These are phyloP conservation scores for Chlorella sp. DNA, from an alignment of 139 green algal species.

Conservation along the genomic window DNA sequence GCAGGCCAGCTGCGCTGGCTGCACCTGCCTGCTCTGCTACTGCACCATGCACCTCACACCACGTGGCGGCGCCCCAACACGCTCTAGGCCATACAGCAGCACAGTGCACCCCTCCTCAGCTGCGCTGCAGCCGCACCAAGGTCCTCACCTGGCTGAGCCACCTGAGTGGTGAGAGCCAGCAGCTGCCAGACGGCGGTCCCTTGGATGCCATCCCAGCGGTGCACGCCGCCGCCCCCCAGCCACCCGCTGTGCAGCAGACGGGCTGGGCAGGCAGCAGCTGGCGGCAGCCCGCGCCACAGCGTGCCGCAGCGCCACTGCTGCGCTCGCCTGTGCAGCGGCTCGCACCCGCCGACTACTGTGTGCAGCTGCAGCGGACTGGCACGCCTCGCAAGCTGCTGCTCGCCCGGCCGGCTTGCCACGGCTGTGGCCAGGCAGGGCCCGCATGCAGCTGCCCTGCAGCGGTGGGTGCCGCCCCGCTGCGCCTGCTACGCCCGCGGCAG, in stretches of 20 bases:
- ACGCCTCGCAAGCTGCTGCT: slow-evolving; percentile 4
- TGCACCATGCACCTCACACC: too few species aligned
- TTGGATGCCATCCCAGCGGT: not conserved
- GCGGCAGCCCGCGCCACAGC: not conserved
- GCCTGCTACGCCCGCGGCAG: slow-evolving; percentile 4
- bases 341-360: not conserved
- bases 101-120: not conserved
- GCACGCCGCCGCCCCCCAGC: not conserved
- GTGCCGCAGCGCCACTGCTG: not conserved
- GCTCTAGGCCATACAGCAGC: too few species aligned
- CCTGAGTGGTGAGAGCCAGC: not conserved
- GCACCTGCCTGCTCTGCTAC: too few species aligned
- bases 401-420: not conserved
- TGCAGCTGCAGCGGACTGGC: not conserved
- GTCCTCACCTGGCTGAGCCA: not conserved
- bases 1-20: too few species aligned
- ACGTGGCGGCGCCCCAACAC: too few species aligned
- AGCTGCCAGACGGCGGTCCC: not conserved
- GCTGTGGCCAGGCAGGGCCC: not conserved
- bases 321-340: not conserved
- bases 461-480: not conserved
- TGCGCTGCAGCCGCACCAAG: not conserved
- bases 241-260: not conserved
- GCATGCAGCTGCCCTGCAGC: not conserved
- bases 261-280: not conserved